These are phyloP conservation scores for Thecaphora frezii DNA, from an alignment of 1,284 basidiomycete genomes.

Conservation along the genomic window DNA sequence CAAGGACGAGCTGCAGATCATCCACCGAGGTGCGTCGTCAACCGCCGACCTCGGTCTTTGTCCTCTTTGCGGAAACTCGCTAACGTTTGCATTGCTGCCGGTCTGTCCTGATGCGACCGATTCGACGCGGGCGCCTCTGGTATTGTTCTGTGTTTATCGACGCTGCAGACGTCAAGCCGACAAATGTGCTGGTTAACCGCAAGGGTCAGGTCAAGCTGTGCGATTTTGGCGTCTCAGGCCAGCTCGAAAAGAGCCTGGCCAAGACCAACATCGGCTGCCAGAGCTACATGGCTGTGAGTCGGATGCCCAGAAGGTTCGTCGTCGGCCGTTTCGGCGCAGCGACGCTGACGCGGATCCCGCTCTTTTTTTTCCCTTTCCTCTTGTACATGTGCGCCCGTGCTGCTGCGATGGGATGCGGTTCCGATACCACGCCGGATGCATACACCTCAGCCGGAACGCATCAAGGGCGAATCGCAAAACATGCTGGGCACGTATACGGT, in stretches of 20 bases:
- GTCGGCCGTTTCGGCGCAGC: too few species aligned
- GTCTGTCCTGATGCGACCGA: too few species aligned
- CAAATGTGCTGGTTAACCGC: constrained; percentile 88
- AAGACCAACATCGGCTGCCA: constrained; percentile 99
- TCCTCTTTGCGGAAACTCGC: too few species aligned
- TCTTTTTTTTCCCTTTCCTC: too few species aligned
- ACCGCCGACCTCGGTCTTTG: too few species aligned
- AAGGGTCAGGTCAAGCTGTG: constrained; percentile 91
- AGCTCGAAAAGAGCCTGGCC: constrained; percentile 90
- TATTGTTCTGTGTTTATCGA: neutral
- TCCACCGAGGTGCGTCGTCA: constrained; percentile 68
- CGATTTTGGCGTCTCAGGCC: constrained; percentile 96
- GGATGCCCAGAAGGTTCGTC: too few species aligned
- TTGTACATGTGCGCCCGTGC: too few species aligned
- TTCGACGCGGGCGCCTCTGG: too few species aligned
- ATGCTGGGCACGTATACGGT: constrained; percentile 89
- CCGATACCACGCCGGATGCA: too few species aligned
- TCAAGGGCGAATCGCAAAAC: constrained; percentile 88
- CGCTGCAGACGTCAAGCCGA: constrained; percentile 82
- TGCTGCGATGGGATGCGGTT: too few species aligned
- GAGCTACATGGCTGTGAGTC: constrained; percentile 81
- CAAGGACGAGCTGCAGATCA: constrained; percentile 94
- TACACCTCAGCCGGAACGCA: constrained; percentile 72
- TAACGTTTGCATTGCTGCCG: too few species aligned
- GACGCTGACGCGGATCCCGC: too few species aligned